Evolutionary conservation across 176 grass and related monocot genomes (phyloP).

Genomic region (Zoysia japonica): DNA sequence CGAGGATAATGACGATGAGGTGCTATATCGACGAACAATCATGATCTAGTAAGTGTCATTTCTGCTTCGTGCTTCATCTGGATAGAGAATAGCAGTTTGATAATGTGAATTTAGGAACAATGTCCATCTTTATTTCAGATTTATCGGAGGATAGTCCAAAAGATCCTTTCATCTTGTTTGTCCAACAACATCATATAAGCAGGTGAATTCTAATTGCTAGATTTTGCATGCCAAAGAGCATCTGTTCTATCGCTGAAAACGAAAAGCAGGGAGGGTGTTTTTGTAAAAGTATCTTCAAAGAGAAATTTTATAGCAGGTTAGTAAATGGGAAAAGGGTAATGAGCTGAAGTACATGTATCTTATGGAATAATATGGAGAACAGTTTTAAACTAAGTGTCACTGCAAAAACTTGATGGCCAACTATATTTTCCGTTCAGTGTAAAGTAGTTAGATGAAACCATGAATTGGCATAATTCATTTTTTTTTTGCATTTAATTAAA

Average conservation of each 20-base stretch:
- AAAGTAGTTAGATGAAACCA: background rate
- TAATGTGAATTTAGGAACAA: background rate
- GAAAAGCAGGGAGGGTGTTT: background rate
- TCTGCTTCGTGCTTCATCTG: slow-evolving; percentile 28
- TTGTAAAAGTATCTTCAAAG: background rate
- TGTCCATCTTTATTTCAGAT: slow-evolving; percentile 28
- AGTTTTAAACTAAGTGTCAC: background rate
- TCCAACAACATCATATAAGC: background rate
- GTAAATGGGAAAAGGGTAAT: slow-evolving; percentile 9
- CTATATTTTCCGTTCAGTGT: background rate
- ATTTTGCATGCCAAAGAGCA: slow-evolving; percentile 7
- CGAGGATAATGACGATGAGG: slow-evolving; percentile 78
- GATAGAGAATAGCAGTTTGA: background rate
- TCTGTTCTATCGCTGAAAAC: background rate
- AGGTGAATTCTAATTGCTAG: slow-evolving; percentile 29
- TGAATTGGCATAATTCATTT: background rate
- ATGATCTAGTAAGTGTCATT: slow-evolving; percentile 69
- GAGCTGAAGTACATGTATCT: background rate
- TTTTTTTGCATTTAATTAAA: background rate
- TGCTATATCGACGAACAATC: slow-evolving; percentile 86
- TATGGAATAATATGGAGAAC: background rate
- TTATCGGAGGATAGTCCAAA: slow-evolving; percentile 14
- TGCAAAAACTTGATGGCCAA: background rate
- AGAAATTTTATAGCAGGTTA: background rate
- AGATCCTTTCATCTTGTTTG: slow-evolving; percentile 4